Evolutionary conservation across 2,329 filamentous ascomycete genomes (phyloP), one percentile per base, ranked within the genome.

Genomic region (Sclerotinia sclerotiorum): DNA sequence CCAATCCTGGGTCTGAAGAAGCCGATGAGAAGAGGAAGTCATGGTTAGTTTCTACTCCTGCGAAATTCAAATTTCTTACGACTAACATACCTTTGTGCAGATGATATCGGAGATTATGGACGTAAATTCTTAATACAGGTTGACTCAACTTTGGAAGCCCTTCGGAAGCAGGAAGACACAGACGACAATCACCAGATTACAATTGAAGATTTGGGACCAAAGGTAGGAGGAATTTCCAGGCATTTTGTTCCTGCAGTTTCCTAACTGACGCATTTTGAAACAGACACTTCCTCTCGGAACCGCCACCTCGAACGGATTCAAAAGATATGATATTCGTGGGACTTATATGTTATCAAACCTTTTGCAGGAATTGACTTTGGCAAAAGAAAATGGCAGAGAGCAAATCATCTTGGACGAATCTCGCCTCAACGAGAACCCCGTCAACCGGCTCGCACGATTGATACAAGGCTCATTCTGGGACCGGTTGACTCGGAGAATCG

Each of bases 301-400:
- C 3, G 90, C 91, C 39, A 90, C 87, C 29, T 97, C 94, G 48
- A 92, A 91, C 73, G 94, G 94, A 54, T 88, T 91, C 82, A 94
- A 94, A 76, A 88, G 89, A 72, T 93, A 94, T 79, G 94, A 98
- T 77, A 87, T 99, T 71, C 91, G 94, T 72, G 95, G 95, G 75
- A 98, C 93, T 44, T 99, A 99, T 80, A 96, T 97, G 90, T 86
- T 99, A 69, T 97, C 94, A 71, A 99, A 98, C 78, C 87, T 98
- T 57, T 84, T 98, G 52, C 95, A 99, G 80, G 95, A 99, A 81
- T 86, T 99, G 73, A 95, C 91, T 1, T 85, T 98, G 73, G 95
- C 95, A 72, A 90, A 97, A 82, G 91, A 96, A 78, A 94, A 93
- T 77, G 93, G 93, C 69, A 90, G 92, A 70, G 93, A 93, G 79